Percentiles rank a stretch among this genome's conserved stretches.
These are phyloP conservation scores for Apiotrichum montevideense DNA, from an alignment of 1,284 basidiomycete genomes.

Conservation along the genomic window DNA sequence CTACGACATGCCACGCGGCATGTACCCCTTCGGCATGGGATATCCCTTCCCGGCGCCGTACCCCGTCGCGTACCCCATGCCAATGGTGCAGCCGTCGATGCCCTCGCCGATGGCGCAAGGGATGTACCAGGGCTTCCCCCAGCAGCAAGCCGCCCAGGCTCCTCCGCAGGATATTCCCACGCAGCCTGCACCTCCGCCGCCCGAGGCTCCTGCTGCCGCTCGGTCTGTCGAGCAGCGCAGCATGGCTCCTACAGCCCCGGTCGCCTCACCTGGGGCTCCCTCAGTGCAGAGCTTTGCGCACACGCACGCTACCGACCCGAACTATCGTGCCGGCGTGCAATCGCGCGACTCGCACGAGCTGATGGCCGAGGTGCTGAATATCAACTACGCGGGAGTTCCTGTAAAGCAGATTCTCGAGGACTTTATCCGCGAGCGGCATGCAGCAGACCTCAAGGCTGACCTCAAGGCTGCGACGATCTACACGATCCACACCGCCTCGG, in stretches of 20 bases:
- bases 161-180: neutral
- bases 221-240: no score
- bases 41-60: neutral
- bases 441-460: neutral
- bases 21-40: neutral
- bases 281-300: neutral
- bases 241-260: no score
- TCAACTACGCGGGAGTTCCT: neutral
- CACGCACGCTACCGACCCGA: neutral
- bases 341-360: neutral
- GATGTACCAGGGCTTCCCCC: neutral
- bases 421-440: neutral
- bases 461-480: constrained; percentile 1
- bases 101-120: no score
- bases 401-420: neutral
- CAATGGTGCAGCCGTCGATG: no score
- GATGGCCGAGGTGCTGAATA: neutral
- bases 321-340: neutral
- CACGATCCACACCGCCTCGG: neutral
- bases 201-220: no score
- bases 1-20: neutral
- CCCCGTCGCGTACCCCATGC: neutral
- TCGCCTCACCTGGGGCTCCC: no score
- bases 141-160: no score
- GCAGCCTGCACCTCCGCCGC: no score